Evolutionary conservation across 2,329 filamentous ascomycete species (phyloP).

Genomic region (Aspergillus pseudonomiae): DNA sequence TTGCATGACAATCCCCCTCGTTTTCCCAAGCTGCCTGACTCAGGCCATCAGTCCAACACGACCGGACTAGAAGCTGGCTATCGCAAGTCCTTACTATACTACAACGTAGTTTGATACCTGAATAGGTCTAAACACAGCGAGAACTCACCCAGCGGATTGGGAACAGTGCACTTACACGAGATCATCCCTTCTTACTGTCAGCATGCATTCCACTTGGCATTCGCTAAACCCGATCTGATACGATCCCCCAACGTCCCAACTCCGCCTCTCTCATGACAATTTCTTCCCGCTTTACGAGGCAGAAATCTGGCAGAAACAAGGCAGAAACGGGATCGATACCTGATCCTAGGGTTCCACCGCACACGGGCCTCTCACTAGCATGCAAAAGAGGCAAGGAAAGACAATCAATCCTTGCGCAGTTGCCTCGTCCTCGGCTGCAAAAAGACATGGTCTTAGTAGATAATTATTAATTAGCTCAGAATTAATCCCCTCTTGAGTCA

Average conservation of each 20-base stretch:
- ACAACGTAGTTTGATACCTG: neutral
- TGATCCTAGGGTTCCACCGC: neutral
- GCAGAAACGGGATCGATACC: neutral
- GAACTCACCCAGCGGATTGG: neutral
- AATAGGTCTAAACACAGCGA: neutral
- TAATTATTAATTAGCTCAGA: neutral
- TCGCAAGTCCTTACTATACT: neutral
- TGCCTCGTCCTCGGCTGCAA: no score
- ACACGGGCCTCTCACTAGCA: neutral
- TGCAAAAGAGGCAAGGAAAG: no score
- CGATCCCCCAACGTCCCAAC: neutral
- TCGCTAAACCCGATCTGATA: neutral
- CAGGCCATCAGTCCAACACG: neutral
- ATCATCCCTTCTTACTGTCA: neutral
- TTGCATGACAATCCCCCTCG: neutral
- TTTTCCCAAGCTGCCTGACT: neutral
- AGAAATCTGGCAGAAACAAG: neutral
- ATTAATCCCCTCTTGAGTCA: neutral
- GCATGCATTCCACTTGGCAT: neutral
- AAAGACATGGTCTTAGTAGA: neutral
- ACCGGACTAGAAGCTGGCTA: neutral
- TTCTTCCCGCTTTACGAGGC: neutral
- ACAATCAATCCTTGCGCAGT: no score
- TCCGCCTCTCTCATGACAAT: neutral
- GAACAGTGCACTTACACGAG: neutral